Conservation (phyloP, 2,329 filamentous ascomycete species). For the Lojkania enalia region DNA sequence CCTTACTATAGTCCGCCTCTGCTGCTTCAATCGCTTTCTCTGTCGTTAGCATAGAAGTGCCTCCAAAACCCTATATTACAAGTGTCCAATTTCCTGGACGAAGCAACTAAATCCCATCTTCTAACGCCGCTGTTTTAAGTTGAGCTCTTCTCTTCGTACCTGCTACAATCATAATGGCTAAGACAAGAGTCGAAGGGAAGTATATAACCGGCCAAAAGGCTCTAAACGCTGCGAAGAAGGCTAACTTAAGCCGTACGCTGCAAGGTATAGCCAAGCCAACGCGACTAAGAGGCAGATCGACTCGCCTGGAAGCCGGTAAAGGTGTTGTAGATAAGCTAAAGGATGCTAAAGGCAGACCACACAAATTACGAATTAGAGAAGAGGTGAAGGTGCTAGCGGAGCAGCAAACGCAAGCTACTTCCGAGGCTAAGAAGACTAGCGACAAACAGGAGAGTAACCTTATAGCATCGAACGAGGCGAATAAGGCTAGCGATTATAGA, state of each 20-base stretch:
- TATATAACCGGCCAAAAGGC: background rate
- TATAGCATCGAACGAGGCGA: conserved; percentile 11
- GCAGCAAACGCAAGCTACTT: conserved; percentile 12
- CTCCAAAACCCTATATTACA: background rate
- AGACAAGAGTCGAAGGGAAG: background rate
- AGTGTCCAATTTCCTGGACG: background rate
- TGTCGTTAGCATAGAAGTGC: background rate
- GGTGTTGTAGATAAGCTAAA: conserved; percentile 14
- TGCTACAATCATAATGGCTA: background rate
- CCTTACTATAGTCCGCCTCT: background rate
- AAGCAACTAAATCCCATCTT: background rate
- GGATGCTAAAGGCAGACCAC: conserved; percentile 15
- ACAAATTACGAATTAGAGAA: conserved; percentile 15
- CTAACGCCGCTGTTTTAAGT: background rate
- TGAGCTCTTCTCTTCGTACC: background rate
- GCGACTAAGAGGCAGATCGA: conserved; percentile 17
- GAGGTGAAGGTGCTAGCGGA: conserved; percentile 15
- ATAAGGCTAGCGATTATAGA: conserved; percentile 11
- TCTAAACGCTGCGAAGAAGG: conserved; percentile 14
- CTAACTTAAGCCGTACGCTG: conserved; percentile 9
- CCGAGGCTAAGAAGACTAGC: conserved; percentile 2
- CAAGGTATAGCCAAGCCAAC: conserved; percentile 16
- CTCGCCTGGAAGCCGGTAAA: conserved; percentile 14
- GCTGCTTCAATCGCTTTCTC: background rate
- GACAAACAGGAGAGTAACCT: conserved; percentile 13